These are phyloP conservation scores for Samsoniella hepiali DNA, from an alignment of 2,329 filamentous ascomycete species.

Conservation along the genomic window DNA sequence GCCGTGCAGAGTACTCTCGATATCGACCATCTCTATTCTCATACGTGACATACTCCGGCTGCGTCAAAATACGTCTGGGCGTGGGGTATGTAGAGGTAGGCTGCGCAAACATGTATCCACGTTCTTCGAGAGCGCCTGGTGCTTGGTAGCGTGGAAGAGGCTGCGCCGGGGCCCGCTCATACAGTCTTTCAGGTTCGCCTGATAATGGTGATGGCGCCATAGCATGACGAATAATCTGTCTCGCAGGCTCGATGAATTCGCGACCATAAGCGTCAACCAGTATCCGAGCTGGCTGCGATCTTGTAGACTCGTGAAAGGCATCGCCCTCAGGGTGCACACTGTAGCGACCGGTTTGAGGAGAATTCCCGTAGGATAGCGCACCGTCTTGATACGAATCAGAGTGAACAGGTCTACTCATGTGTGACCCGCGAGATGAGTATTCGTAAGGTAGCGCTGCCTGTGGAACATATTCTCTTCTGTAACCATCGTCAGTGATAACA, in stretches of 20 bases:
- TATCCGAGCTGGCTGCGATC: constrained; percentile 61
- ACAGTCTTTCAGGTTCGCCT: constrained; percentile 56
- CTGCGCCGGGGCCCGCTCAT: constrained; percentile 60
- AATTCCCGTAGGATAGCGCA: constrained; percentile 44
- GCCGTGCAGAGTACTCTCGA: constrained; percentile 56
- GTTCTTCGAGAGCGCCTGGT: constrained; percentile 48
- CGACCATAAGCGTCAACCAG: constrained; percentile 81
- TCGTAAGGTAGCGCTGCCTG: constrained; percentile 32
- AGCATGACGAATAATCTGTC: constrained; percentile 48
- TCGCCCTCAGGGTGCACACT: constrained; percentile 49
- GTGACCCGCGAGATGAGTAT: constrained; percentile 37
- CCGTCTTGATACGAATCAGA: constrained; percentile 38
- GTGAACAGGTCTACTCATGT: constrained; percentile 39
- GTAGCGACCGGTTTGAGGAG: constrained; percentile 41
- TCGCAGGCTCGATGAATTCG: constrained; percentile 63
- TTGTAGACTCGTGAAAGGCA: constrained; percentile 49
- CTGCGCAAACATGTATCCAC: constrained; percentile 47
- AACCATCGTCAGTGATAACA: constrained; percentile 29
- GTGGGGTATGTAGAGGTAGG: constrained; percentile 48
- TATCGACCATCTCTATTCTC: constrained; percentile 53
- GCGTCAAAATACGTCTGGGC: constrained; percentile 58
- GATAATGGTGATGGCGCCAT: constrained; percentile 45
- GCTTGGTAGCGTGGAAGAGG: constrained; percentile 49
- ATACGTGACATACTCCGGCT: constrained; percentile 56
- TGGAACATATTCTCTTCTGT: constrained; percentile 33